These are phyloP conservation scores for Haematococcus lacustris DNA, from an alignment of 139 green algal species.

Conservation along the genomic window DNA sequence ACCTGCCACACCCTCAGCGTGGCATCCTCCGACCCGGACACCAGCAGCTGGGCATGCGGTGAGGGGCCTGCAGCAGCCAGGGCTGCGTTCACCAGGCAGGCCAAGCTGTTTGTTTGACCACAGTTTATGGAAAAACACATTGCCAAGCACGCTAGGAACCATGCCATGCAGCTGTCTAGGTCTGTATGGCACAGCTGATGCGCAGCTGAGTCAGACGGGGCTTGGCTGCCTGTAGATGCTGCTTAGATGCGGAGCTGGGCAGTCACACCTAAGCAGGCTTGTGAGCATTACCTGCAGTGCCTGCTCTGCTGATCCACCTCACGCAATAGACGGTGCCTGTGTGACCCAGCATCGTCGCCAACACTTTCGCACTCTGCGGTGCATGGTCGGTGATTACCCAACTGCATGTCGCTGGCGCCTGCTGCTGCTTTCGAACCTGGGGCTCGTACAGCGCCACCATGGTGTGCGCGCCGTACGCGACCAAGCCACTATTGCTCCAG, in stretches of 20 bases:
- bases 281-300: not conserved
- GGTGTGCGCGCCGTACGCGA: conserved; percentile 64
- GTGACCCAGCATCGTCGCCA: conserved; percentile 64
- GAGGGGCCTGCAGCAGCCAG: not conserved
- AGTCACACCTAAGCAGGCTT: not conserved
- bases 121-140: not conserved
- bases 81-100: not conserved
- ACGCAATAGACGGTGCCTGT: conserved; percentile 68
- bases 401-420: not conserved
- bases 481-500: conserved; percentile 54
- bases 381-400: not conserved
- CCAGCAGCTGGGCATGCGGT: conserved; percentile 36
- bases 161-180: too few relatives aligned
- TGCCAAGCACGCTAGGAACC: not conserved
- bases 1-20: conserved; percentile 55
- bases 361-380: conserved; percentile 40
- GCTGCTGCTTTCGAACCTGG: conserved; percentile 33
- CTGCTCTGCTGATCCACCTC: conserved; percentile 42
- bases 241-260: not conserved
- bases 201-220: too few relatives aligned
- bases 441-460: conserved; percentile 61
- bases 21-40: conserved; percentile 52
- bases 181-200: too few relatives aligned
- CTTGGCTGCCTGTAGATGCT: too few relatives aligned
- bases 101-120: not conserved